Base-by-base conservation (phyloP, 331 rosid species). In the Prunus yedoensis region DNA sequence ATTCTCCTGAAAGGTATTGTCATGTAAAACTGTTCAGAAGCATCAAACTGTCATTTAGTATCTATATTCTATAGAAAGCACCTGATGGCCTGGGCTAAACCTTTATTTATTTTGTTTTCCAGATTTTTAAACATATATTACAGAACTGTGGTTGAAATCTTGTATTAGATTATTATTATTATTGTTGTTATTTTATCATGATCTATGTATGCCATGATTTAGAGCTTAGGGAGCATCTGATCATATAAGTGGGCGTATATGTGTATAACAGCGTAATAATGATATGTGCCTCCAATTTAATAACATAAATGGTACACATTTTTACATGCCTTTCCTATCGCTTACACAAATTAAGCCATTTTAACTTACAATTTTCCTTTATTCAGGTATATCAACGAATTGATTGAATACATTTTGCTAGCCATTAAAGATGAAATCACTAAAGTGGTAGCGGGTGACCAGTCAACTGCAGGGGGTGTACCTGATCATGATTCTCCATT, bases 351-450 rank as follows among this genome's bases (percentile, higher is more conserved):
- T 45, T 58, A 41, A 41, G 23, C 38, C 17, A 16, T 53, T 25
- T 71, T 51, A 15, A 66, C 63, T 59, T 61, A 21, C 35, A 0
- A 8, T 54, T 58, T 76, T 53, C 81, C 81, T 84, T 64, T 77
- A 60, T 57, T 84, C 93, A 95, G 99, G 92, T 89, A 76, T 64
- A 82, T 95, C 76, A 95, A 95, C 41, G 96, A 95, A 85, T 84
- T 92, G 83, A 87, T 95, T 43, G 98, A 92, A 85, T 65, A 82
- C 66, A 81, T 92, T 85, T 77, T 90, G 71, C 85, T 88, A 78
- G 81, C 88, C 70, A 73, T 83, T 78, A 86, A 91, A 66, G 89
- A 87, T 68, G 87, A 83, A 27, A 79, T 73, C 70, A 35, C 66
- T 21, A 77, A 76, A 64, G 79, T 70, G 71, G 73, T 46, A 59